Percentiles rank a stretch among this genome's conserved stretches.
Conservation (phyloP, 257 asterid species). For the Primulina tabacum region DNA sequence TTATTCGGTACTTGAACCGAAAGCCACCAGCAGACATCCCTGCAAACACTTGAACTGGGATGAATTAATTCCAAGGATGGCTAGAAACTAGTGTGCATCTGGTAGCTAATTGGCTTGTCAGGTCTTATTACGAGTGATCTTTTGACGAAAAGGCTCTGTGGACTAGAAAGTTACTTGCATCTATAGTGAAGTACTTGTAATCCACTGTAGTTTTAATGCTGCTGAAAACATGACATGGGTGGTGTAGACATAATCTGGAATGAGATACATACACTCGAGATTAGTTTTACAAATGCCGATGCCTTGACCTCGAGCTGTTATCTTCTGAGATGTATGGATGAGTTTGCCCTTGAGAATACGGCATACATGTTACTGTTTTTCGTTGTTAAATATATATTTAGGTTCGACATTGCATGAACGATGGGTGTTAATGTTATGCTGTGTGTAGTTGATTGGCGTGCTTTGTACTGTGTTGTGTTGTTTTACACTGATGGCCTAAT, state of each 20-base stretch:
- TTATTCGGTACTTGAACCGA: constrained; percentile 2
- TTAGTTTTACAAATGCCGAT: neutral
- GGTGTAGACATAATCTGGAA: neutral
- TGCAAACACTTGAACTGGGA: neutral
- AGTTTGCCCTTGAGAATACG: neutral
- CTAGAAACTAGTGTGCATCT: neutral
- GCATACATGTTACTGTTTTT: neutral
- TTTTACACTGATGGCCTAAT: neutral
- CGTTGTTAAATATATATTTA: neutral
- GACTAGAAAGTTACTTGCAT: neutral
- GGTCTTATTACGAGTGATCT: neutral
- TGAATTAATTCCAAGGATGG: neutral
- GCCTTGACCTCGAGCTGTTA: neutral
- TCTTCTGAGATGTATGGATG: neutral
- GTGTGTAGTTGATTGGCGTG: neutral
- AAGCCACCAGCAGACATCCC: neutral
- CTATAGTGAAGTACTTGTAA: neutral
- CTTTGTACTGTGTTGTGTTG: too few relatives aligned
- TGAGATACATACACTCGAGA: neutral
- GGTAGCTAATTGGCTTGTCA: neutral
- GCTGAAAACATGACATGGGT: neutral
- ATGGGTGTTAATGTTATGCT: neutral
- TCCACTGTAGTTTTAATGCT: neutral
- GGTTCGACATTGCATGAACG: neutral
- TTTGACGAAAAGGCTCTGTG: neutral